Conservation (phyloP, 208 protist species). For the Porcisia hertigi region DNA sequence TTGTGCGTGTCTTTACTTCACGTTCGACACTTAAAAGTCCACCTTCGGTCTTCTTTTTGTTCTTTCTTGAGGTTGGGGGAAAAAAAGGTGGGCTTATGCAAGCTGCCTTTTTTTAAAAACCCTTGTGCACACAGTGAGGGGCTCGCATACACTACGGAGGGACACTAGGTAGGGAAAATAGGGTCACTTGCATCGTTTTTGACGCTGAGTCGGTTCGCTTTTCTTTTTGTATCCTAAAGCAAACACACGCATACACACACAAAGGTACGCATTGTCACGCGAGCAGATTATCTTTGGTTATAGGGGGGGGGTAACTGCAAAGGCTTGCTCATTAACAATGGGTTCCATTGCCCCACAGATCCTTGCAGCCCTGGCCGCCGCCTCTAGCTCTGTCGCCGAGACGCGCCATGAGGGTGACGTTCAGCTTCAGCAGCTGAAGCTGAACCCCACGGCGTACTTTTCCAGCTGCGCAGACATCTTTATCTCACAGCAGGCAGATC, state of each 20-base stretch:
- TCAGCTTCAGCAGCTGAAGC: constrained; percentile 62
- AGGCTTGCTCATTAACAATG: constrained; percentile 6
- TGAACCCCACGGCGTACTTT: constrained; percentile 58
- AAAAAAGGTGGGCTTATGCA: no score
- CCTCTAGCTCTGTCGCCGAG: constrained; percentile 56
- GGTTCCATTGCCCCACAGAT: constrained; percentile 50
- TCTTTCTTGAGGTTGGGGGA: neutral
- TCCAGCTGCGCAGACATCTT: constrained; percentile 67
- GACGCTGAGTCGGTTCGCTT: neutral
- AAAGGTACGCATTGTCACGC: neutral
- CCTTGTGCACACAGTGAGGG: neutral
- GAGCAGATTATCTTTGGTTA: neutral
- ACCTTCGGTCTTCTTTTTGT: neutral
- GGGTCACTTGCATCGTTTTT: neutral
- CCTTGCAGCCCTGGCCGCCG: constrained; percentile 60
- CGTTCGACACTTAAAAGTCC: neutral
- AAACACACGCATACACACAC: neutral
- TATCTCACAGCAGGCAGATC: constrained; percentile 36
- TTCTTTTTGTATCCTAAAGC: neutral
- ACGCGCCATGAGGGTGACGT: constrained; percentile 55
- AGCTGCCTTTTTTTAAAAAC: no score
- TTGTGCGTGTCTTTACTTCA: neutral
- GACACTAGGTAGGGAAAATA: no score
- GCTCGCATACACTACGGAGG: neutral
- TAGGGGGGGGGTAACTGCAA: neutral